phyloP scores from a whole-genome alignment of 2,329 filamentous ascomycete genomes.

The Fusarium sp. region DNA sequence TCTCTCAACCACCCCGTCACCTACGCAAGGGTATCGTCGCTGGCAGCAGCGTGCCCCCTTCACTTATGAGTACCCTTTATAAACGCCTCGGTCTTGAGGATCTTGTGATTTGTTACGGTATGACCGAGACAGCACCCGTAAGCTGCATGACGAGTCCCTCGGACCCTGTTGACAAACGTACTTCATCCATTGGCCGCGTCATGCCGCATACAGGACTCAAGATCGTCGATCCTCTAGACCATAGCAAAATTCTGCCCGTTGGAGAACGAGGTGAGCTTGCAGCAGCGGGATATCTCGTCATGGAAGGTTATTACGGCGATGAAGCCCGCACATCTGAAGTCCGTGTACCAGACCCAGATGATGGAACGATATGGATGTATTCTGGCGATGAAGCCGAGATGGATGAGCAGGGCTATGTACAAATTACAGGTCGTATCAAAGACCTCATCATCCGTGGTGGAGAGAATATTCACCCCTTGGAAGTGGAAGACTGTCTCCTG shows the following conservation, averaged over 20 bases:
- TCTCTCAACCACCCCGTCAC: slow-evolving; percentile 44
- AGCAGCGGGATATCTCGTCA: slow-evolving; percentile 86
- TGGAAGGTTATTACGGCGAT: slow-evolving; percentile 93
- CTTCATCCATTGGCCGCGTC: slow-evolving; percentile 80
- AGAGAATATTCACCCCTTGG: slow-evolving; percentile 95
- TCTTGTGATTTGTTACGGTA: slow-evolving; percentile 94
- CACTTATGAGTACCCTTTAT: slow-evolving; percentile 83
- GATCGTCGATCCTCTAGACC: slow-evolving; percentile 78
- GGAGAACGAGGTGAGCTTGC: slow-evolving; percentile 83
- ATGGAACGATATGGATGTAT: slow-evolving; percentile 82
- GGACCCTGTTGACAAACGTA: slow-evolving; percentile 80
- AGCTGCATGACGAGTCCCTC: slow-evolving; percentile 84
- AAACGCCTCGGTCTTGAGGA: slow-evolving; percentile 80
- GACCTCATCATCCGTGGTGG: slow-evolving; percentile 95
- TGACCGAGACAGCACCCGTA: slow-evolving; percentile 90
- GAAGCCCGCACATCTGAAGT: slow-evolving; percentile 76
- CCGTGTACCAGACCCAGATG: slow-evolving; percentile 60
- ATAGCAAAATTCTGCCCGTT: slow-evolving; percentile 69
- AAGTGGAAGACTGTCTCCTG: slow-evolving; percentile 90
- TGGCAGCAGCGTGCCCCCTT: slow-evolving; percentile 84
- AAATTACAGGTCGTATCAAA: slow-evolving; percentile 92
- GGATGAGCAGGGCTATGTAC: slow-evolving; percentile 84
- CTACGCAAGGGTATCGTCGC: slow-evolving; percentile 93
- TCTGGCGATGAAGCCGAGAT: slow-evolving; percentile 93
- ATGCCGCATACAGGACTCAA: slow-evolving; percentile 85